phyloP scores from a whole-genome alignment of 140 eudicot genomes.

The Oenanthe javanica region DNA sequence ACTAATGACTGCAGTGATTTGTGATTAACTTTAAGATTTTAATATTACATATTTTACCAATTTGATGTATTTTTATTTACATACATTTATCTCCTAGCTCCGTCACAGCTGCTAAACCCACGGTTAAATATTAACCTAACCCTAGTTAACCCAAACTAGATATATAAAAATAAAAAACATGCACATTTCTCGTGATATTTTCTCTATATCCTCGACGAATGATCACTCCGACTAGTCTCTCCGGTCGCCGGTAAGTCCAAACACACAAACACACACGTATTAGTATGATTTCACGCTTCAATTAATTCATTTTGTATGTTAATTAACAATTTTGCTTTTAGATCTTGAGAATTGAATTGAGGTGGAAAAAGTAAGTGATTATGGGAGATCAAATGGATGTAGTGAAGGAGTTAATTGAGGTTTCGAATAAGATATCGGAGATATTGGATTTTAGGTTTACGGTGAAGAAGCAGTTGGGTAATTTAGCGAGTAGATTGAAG shows the following conservation, averaged over 20 bases:
- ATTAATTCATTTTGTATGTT: no score
- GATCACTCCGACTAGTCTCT: background rate
- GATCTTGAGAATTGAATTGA: no score
- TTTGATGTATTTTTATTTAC: no score
- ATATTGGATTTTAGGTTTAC: constrained; percentile 48
- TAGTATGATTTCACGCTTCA: background rate
- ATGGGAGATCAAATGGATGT: constrained; percentile 38
- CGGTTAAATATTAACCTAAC: background rate
- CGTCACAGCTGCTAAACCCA: background rate
- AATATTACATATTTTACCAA: no score
- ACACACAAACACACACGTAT: background rate
- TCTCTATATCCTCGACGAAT: constrained; percentile 8
- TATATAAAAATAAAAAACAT: background rate
- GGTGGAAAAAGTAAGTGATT: background rate
- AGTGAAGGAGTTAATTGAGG: constrained; percentile 40
- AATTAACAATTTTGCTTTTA: background rate
- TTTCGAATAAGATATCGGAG: constrained; percentile 50
- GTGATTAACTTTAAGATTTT: no score
- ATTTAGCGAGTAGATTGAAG: constrained; percentile 71
- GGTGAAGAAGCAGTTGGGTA: constrained; percentile 60
- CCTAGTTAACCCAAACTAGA: constrained; percentile 16
- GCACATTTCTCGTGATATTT: background rate
- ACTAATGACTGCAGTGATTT: no score
- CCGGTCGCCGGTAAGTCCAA: constrained; percentile 13
- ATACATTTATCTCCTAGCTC: no score